Evolutionary conservation across 257 asterid genomes (phyloP), one percentile per base, ranked within the genome.

Genomic region (Solanum sparsipilum): DNA sequence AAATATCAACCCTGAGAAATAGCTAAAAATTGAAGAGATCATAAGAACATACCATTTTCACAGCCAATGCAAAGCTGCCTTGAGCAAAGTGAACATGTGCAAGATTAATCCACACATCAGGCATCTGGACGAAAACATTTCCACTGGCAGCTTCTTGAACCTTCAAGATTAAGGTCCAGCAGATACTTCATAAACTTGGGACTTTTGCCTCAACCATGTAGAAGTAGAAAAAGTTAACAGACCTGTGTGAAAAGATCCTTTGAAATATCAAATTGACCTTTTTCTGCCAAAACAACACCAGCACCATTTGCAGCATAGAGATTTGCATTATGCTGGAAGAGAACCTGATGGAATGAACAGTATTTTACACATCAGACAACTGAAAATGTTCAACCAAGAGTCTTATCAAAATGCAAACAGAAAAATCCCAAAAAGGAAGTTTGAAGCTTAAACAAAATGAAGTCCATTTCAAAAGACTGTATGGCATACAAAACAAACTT

Each of bases 141-240:
- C 98, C 98, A 92, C 99, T 97, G 79, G 99, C 99, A 92, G 98
- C 99, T 92, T 97, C 99, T 94, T 97, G 99, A 86, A 96, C 98
- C 99, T 96, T 84, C 88, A 88, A 83, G 75, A 88, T 84, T 68
- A 34, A 76, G 81, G 67, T 13, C 83, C 84, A 36, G 72, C 90
- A 89, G 46, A 84, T 31, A 70, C 87, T 86, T 65, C 76, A 78
- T 52, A 82, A 82, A 68, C 86, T 16, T 84, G 25, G 73, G 73
- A 29, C 31, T 75, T 89, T 83, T 60, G 75, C 74, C 83, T 68
- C 13, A 3, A 86, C 82, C 63, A 56, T 18, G 73, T 58, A n/a
- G 89, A 25, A 58, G 87, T 12, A 90, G 35, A 87, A 56, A 41
- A 86, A 87, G 89, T 72, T 67, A 60, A 81, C 91, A 39, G 68